Evolutionary conservation across 2,329 filamentous ascomycete genomes (phyloP).

Genomic region (Ceratocystis alfenasii): DNA sequence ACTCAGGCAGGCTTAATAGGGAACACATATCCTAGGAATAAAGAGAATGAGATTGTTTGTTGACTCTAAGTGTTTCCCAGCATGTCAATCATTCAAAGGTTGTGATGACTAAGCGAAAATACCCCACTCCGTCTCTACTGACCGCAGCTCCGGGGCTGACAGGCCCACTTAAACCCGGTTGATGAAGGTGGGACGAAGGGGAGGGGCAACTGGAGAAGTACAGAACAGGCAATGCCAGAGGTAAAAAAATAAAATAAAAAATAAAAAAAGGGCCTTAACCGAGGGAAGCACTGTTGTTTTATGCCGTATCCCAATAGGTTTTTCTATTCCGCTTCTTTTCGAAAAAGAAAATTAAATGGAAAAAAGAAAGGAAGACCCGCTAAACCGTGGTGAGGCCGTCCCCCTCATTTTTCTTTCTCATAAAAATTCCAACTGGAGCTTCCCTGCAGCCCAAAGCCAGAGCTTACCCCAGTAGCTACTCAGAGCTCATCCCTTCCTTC

Average conservation of each 20-base stretch:
- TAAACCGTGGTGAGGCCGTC: background rate
- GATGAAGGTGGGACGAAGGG: background rate
- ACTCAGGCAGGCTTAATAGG: too few relatives aligned
- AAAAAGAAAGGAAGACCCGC: background rate
- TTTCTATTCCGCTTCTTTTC: background rate
- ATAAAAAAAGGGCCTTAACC: background rate
- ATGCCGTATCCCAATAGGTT: background rate
- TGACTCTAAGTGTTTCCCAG: too few relatives aligned
- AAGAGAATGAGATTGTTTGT: too few relatives aligned
- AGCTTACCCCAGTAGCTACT: slow-evolving; percentile 6
- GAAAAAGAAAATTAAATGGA: too few relatives aligned
- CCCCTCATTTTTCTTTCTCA: slow-evolving; percentile 1
- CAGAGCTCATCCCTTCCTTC: slow-evolving; percentile 5
- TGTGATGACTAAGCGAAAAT: background rate
- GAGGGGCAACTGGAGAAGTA: background rate
- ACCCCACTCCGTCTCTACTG: background rate
- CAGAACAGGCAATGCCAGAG: background rate
- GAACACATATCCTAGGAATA: too few relatives aligned
- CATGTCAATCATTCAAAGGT: too few relatives aligned
- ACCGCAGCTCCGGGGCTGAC: background rate
- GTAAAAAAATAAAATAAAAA: background rate
- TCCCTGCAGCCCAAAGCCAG: slow-evolving; percentile 9
- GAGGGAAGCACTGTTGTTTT: slow-evolving; percentile 3
- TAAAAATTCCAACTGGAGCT: background rate
- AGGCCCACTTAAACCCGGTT: slow-evolving; percentile 9